phyloP scores from a whole-genome alignment of 768 basidiomycete genomes.

The Butyriboletus loyo region DNA sequence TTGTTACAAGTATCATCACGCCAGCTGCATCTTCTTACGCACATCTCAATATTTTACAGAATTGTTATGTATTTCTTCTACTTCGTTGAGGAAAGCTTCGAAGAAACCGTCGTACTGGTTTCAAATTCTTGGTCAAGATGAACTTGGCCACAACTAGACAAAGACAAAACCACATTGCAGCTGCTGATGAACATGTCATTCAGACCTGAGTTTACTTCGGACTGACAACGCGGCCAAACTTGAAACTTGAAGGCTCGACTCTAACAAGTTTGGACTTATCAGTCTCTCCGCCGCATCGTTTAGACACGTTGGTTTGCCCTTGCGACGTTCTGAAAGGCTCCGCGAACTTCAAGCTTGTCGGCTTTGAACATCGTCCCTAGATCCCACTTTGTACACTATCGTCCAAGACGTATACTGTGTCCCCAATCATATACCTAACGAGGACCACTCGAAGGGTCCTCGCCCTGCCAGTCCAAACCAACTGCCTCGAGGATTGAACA shows the following conservation, averaged over 20 bases:
- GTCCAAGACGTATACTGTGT: slow-evolving; percentile 54
- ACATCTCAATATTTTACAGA: slow-evolving; percentile 28
- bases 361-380: slow-evolving; percentile 33
- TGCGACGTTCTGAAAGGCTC: not conserved
- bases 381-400: slow-evolving; percentile 65
- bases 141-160: no score
- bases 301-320: not conserved
- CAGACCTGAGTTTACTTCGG: not conserved
- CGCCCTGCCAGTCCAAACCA: slow-evolving; percentile 21
- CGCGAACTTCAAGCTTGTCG: not conserved
- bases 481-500: not conserved
- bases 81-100: not conserved
- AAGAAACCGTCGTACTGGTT: not conserved
- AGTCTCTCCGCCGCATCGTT: not conserved
- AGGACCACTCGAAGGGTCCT: slow-evolving; percentile 18
- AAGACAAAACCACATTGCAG: not conserved
- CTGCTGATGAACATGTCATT: not conserved
- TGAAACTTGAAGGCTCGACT: no score
- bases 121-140: not conserved
- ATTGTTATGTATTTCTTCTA: slow-evolving; percentile 18
- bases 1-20: slow-evolving; percentile 13
- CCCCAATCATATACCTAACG: slow-evolving; percentile 23
- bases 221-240: not conserved
- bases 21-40: slow-evolving; percentile 14
- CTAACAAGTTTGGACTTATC: not conserved